phyloP scores from a whole-genome alignment of 116 monocot species.

The Papilionanthe hybrid region DNA sequence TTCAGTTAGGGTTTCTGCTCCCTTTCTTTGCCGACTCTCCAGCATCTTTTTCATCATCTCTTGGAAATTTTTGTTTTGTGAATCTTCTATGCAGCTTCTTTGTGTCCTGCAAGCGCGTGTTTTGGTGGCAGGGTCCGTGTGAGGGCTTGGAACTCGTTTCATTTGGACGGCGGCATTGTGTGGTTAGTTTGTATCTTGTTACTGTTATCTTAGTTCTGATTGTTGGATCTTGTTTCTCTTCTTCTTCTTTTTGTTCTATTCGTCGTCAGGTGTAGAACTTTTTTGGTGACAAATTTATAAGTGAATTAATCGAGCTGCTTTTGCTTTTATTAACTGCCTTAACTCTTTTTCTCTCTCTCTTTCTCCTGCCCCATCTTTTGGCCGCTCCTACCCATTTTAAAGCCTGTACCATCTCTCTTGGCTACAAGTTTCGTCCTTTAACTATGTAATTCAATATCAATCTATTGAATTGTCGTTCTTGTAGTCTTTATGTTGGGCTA shows the following conservation, averaged over 20 bases:
- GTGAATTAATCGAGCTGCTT: neutral
- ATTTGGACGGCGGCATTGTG: slow-evolving; percentile 5
- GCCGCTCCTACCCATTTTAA: neutral
- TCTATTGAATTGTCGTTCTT: neutral
- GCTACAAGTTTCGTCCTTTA: neutral
- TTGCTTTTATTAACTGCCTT: neutral
- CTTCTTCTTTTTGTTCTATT: neutral
- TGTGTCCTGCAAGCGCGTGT: neutral
- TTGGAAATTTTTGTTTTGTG: neutral
- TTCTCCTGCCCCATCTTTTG: neutral
- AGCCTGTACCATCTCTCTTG: neutral
- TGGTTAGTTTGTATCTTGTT: neutral
- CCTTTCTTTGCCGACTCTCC: too few species aligned
- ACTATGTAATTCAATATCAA: neutral
- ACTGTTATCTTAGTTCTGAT: neutral
- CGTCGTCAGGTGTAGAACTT: neutral
- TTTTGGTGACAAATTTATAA: neutral
- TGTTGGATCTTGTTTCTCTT: slow-evolving; percentile 2
- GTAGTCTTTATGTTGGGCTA: neutral
- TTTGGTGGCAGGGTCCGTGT: neutral
- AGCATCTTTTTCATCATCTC: neutral
- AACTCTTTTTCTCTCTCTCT: neutral
- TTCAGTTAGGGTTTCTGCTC: slow-evolving; percentile 3
- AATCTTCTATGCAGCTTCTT: neutral
- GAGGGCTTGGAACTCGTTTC: neutral